Evolutionary conservation across 192 early-diverging fungal species (phyloP).

Genomic region (Chytriomyces sp.): DNA sequence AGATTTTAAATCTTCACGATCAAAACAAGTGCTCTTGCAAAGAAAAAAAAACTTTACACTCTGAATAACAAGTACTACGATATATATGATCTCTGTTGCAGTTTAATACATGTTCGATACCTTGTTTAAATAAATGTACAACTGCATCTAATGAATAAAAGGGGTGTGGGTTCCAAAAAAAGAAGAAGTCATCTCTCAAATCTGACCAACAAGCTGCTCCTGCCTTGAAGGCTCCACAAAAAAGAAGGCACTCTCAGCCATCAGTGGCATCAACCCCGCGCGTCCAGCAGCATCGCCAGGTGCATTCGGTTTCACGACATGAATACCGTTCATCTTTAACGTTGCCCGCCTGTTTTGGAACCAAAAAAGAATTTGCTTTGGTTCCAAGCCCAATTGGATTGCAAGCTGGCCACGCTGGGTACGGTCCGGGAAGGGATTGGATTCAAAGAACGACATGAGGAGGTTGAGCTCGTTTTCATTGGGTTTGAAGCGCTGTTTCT

Average conservation of each 20-base stretch:
- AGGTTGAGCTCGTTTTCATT: slow-evolving; percentile 59
- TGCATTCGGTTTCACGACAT: slow-evolving; percentile 3
- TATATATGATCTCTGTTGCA: neutral
- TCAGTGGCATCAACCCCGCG: neutral
- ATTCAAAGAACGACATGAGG: slow-evolving; percentile 79
- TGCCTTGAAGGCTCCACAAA: neutral
- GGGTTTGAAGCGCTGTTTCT: slow-evolving; percentile 5
- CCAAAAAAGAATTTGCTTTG: slow-evolving; percentile 96
- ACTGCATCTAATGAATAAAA: neutral
- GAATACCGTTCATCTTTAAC: slow-evolving; percentile 13
- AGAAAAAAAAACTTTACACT: neutral
- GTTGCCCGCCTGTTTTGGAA: slow-evolving; percentile 86
- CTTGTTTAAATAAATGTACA: neutral
- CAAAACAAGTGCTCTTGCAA: no score
- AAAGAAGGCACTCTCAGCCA: neutral
- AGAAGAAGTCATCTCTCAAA: neutral
- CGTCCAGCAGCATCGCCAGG: neutral
- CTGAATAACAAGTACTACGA: neutral
- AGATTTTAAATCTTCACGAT: no score
- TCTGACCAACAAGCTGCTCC: neutral
- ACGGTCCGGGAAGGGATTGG: slow-evolving; percentile 84
- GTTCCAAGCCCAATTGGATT: slow-evolving; percentile 82
- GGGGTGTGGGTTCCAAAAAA: neutral
- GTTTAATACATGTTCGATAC: neutral
- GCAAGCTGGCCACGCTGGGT: slow-evolving; percentile 77